Evolutionary conservation across 2,329 filamentous ascomycete species (phyloP).

Genomic region (Teratosphaeria gauchensis): DNA sequence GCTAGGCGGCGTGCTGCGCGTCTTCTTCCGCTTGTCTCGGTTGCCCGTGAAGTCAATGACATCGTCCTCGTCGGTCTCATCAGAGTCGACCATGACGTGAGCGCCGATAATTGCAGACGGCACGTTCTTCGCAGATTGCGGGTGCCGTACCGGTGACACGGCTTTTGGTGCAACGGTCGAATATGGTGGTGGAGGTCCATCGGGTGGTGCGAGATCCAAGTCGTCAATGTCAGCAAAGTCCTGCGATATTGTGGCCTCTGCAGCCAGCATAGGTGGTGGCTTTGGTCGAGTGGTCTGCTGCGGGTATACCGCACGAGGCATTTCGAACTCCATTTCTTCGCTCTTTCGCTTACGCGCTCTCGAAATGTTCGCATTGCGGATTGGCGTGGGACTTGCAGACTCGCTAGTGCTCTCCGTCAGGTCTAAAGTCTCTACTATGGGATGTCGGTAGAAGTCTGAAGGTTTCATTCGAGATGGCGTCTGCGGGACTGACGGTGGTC

Average conservation of each 20-base stretch:
- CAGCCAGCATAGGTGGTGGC: background rate
- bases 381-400: conserved; percentile 12
- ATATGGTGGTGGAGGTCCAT: conserved; percentile 32
- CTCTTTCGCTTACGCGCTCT: conserved; percentile 36
- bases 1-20: conserved; percentile 1
- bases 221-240: conserved; percentile 33
- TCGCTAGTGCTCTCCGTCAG: conserved; percentile 21
- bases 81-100: conserved; percentile 14
- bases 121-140: background rate
- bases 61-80: conserved; percentile 18
- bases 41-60: conserved; percentile 16
- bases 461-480: background rate
- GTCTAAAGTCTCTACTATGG: conserved; percentile 23
- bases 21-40: background rate
- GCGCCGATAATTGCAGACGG: background rate
- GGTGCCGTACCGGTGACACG: background rate
- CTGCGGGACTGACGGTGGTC: background rate
- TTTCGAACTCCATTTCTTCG: conserved; percentile 31
- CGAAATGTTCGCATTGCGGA: background rate
- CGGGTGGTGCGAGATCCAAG: conserved; percentile 18
- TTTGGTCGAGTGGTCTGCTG: background rate
- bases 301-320: conserved; percentile 1
- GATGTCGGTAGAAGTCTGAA: background rate
- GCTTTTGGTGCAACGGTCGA: conserved; percentile 30
- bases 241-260: conserved; percentile 8